A percentile compares a stretch with the other conserved stretches of the same genome.
Evolutionary conservation across 2,329 filamentous ascomycete genomes (phyloP).

Genomic region (Fusarium nygamai): DNA sequence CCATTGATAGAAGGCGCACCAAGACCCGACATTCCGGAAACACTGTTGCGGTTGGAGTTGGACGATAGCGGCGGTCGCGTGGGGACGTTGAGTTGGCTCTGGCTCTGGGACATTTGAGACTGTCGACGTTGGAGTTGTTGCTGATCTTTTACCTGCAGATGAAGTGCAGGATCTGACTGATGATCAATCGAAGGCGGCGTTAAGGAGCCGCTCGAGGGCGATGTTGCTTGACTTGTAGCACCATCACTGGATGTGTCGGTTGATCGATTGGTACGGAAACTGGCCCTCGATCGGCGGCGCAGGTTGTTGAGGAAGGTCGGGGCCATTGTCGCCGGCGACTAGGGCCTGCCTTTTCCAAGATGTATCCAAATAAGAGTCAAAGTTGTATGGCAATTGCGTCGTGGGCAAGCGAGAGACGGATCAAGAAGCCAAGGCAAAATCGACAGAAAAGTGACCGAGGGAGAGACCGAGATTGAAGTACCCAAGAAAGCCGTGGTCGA

Average conservation of each 20-base stretch:
- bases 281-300: slow-evolving; percentile 79
- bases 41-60: slow-evolving; percentile 68
- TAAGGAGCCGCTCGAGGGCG: slow-evolving; percentile 73
- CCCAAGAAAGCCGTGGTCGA: slow-evolving; percentile 15
- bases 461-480: slow-evolving; percentile 25
- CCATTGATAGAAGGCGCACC: slow-evolving; percentile 65
- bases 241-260: slow-evolving; percentile 71
- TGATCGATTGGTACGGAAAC: slow-evolving; percentile 73
- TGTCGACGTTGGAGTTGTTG: slow-evolving; percentile 32
- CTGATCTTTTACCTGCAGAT: slow-evolving; percentile 67
- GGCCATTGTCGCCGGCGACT: slow-evolving; percentile 57
- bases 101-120: slow-evolving; percentile 31
- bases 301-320: slow-evolving; percentile 76
- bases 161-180: slow-evolving; percentile 70
- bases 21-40: slow-evolving; percentile 70
- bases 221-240: slow-evolving; percentile 65
- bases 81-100: slow-evolving; percentile 38
- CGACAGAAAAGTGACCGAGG: not conserved
- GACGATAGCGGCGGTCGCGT: slow-evolving; percentile 52
- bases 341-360: slow-evolving; percentile 23
- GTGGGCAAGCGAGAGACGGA: slow-evolving; percentile 11
- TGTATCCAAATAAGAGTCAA: slow-evolving; percentile 6
- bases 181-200: slow-evolving; percentile 80
- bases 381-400: slow-evolving; percentile 6
- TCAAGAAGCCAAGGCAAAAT: not conserved